Base-by-base conservation (phyloP, 1,284 basidiomycete species). In the Ustilago sp. region DNA sequence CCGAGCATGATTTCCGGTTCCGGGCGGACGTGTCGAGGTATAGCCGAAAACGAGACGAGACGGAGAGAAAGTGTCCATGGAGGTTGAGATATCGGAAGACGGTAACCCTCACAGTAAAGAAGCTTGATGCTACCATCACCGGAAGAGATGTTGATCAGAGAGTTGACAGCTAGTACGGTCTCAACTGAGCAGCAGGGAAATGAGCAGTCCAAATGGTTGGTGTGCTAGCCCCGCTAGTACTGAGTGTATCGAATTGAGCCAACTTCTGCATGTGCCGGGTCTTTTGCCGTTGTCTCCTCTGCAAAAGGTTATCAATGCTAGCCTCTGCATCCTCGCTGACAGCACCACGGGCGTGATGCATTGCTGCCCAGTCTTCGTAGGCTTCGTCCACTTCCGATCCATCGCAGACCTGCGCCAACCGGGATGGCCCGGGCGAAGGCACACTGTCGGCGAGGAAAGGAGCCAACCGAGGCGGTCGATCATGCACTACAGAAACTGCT, bases 291-390 rank as follows among this genome's bases (percentile, higher is more conserved):
- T 69, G 65, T 19, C 62, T 59, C n/a, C 59, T 50, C 32, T 70
- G 63, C 53, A 67, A 28, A 15, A 70, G 52, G 15, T 67, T 59
- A 36, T 74, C 63, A 36, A 74, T 64, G 39, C 71, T 70, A 12
- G 68, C 35, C 45, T 74, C 67, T 35, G 69, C 62, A 53, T 77
- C 75, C 32, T 77, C 75, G 8, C 59, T 60, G 1, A 48, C 65
- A 0, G 64, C 75, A 12, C 74, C 74, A n/a, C 65, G 51, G 19
- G 74, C 74, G 6, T 71, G 74, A 31, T 68, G 74, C 62, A 76
- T 71, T 4, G 74, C 74, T 23, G 74, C 74, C 74, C 74, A 76
- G 39, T 76, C 74, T 34, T 76, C 67, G 36, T 74, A 70, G 8
- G 64, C 71, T 53, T 77, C 70, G 57, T 67, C 74, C 36, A 69